Evolutionary conservation across 208 protist species (phyloP).

Genomic region (Wallacemonas sp.): DNA sequence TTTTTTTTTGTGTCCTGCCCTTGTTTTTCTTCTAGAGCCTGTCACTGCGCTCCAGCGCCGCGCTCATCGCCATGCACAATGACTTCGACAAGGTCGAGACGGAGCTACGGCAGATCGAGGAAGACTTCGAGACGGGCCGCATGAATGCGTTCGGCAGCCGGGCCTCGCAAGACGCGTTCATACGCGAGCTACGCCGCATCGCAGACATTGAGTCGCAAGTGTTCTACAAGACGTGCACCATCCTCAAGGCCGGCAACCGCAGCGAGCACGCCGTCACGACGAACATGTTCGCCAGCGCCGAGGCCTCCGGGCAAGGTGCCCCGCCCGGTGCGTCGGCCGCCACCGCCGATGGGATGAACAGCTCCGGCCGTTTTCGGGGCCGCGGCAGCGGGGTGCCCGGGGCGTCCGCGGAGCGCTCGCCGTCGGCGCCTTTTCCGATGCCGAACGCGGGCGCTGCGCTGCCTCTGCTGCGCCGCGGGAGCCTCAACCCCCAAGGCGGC

Average conservation of each 20-base stretch:
- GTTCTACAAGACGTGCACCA: conserved; percentile 75
- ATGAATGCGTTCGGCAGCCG: conserved; percentile 85
- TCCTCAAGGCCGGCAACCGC: conserved; percentile 63
- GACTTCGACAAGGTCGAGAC: conserved; percentile 75
- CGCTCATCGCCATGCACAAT: conserved; percentile 47
- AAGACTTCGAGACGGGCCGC: conserved; percentile 73
- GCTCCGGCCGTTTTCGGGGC: conserved; percentile 4
- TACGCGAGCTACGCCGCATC: conserved; percentile 75
- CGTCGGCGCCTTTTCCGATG: background rate
- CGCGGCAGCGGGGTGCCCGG: no score
- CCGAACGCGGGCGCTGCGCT: background rate
- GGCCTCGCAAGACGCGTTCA: conserved; percentile 62
- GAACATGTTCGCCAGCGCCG: conserved; percentile 64
- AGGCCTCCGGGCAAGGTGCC: conserved; percentile 16
- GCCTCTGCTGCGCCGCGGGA: background rate
- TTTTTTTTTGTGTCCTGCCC: conserved; percentile 1
- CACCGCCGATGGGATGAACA: conserved; percentile 26
- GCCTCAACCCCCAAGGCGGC: background rate
- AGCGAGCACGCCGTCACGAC: conserved; percentile 60
- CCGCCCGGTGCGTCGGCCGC: conserved; percentile 20
- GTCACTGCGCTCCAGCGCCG: no score
- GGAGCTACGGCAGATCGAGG: conserved; percentile 82
- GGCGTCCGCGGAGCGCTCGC: no score
- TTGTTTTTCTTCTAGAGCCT: conserved; percentile 2
- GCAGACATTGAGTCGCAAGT: conserved; percentile 84